Evolutionary conservation across 768 basidiomycete genomes (phyloP).

Genomic region (Glaciozyma martinii): DNA sequence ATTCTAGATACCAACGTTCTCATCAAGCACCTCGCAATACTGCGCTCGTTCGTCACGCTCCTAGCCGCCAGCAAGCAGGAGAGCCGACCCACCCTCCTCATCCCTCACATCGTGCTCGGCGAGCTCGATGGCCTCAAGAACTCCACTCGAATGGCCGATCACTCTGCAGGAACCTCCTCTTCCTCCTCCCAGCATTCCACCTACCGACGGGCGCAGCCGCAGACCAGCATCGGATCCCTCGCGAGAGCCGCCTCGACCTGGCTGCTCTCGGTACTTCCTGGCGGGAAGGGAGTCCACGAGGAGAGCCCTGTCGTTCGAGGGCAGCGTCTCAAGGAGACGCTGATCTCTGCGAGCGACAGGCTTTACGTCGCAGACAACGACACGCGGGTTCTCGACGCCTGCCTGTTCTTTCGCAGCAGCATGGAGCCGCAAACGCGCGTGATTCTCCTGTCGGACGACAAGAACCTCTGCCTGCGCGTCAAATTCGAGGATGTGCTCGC

Average conservation of each 20-base stretch:
- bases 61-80: neutral
- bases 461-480: slow-evolving; percentile 18
- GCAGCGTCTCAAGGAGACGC: slow-evolving; percentile 17
- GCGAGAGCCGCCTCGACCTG: slow-evolving; percentile 17
- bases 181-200: neutral
- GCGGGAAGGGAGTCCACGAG: neutral
- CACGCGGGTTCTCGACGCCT: slow-evolving; percentile 23
- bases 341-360: neutral
- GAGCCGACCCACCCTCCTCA: slow-evolving; percentile 12
- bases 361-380: slow-evolving; percentile 17
- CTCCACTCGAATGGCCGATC: slow-evolving; percentile 2
- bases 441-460: slow-evolving; percentile 20
- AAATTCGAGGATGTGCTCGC: slow-evolving; percentile 25
- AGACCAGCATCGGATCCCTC: slow-evolving; percentile 16
- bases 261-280: slow-evolving; percentile 4
- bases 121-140: slow-evolving; percentile 29
- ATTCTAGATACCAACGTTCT: slow-evolving; percentile 24
- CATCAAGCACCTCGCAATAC: slow-evolving; percentile 19
- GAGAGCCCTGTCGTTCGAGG: slow-evolving; percentile 5
- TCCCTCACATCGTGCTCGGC: slow-evolving; percentile 25
- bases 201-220: neutral
- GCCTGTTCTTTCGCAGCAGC: neutral
- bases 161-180: neutral
- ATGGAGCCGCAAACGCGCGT: neutral
- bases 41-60: slow-evolving; percentile 7